Base-by-base conservation (phyloP, 1,139 yeast genomes). In the Diutina siamensis region DNA sequence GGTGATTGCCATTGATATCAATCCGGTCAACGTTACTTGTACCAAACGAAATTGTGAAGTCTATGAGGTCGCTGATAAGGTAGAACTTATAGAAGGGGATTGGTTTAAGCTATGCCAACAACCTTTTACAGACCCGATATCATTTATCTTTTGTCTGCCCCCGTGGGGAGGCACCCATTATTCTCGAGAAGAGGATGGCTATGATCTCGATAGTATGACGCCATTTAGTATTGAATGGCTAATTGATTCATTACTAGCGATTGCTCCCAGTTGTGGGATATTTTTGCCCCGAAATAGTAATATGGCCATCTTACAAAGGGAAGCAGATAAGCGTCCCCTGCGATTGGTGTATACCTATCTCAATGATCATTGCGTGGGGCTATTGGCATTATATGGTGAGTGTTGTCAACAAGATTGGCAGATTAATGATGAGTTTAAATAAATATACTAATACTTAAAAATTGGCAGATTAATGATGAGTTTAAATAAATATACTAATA, bases 121-220 rank as follows among this genome's bases (percentile, higher is more conserved):
- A 12, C 25, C 40, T 8, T 21, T 9, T 13, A 13, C 17, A 3
- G 40, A 5, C 15, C 13, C 4, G 7, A 21, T 17, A n/a, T 18
- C 38, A 55, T 72, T 85, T 42, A 70, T 83, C 5, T 89, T 87
- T 62, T 74, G 81, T 21, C 86, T 96, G 4, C 97, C 97, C 0
- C 97, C 97, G 0, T 92, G 98, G 98, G 97, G 97, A 15, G 98
- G 98, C 0, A 87, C 94, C 0, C 59, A 64, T 3, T 92, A 89
- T 61, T 21, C 19, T 1, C 62, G 65, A 33, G 55, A 64, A 12
- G 48, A 52, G 19, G 50, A 49, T 19, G 47, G 46, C 17, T 52
- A 52, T 42, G 56, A 55, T 44, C 47, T 57, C 17, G 40, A 48
- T 46, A 21, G 52, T 44, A 59, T 68, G 72, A 57, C 64, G 46